Evolutionary conservation across 2,329 filamentous ascomycete genomes (phyloP).

Genomic region (Xylaria sp.): DNA sequence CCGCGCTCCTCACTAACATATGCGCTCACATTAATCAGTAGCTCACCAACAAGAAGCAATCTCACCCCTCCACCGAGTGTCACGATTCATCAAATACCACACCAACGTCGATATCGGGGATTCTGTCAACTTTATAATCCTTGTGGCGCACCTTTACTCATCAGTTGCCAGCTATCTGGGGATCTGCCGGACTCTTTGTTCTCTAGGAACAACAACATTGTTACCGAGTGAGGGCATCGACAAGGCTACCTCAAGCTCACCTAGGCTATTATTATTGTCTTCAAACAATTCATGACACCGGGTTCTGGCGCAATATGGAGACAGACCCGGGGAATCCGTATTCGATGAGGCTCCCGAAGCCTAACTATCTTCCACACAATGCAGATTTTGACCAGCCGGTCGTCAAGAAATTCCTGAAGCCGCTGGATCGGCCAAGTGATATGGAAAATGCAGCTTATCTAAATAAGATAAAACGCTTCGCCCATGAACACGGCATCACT

Average conservation of each 20-base stretch:
- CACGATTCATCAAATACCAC: background rate
- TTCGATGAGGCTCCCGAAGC: slow-evolving; percentile 65
- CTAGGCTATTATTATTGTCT: background rate
- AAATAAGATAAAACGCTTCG: slow-evolving; percentile 67
- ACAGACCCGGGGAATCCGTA: slow-evolving; percentile 57
- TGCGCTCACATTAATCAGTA: background rate
- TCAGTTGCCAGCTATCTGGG: background rate
- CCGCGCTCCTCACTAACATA: background rate
- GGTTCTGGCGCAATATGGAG: slow-evolving; percentile 49
- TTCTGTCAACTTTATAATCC: background rate
- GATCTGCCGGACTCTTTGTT: background rate
- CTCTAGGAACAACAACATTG: background rate
- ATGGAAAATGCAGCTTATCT: slow-evolving; percentile 67
- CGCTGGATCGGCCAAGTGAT: slow-evolving; percentile 63
- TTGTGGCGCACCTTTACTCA: background rate
- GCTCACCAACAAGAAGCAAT: background rate
- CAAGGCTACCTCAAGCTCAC: slow-evolving; percentile 5
- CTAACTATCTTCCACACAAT: slow-evolving; percentile 70
- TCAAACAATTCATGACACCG: background rate
- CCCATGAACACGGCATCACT: slow-evolving; percentile 75
- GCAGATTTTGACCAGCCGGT: slow-evolving; percentile 61
- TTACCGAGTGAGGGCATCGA: background rate
- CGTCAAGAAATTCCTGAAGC: slow-evolving; percentile 63
- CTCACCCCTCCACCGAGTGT: background rate
- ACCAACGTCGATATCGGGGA: background rate